Evolutionary conservation across 345 rosid species (phyloP).

Genomic region (Nephelium lappaceum): DNA sequence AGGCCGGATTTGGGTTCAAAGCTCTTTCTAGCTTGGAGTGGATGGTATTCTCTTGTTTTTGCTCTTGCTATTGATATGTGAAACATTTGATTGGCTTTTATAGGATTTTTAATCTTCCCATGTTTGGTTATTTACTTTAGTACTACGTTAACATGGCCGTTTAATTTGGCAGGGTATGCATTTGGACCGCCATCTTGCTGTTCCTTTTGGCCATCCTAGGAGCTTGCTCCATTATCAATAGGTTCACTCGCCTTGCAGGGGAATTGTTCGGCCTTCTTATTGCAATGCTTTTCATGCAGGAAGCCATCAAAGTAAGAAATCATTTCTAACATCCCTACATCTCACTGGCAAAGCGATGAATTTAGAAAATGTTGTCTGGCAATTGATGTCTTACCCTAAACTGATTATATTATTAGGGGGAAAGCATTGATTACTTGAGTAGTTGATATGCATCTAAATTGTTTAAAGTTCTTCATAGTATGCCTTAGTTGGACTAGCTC

Average conservation of each 20-base stretch:
- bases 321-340: constrained; percentile 3
- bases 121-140: not conserved
- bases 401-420: not conserved
- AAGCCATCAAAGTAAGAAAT: constrained; percentile 76
- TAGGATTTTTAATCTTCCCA: constrained; percentile 3
- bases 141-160: not conserved
- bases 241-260: constrained; percentile 93
- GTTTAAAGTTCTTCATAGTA: not conserved
- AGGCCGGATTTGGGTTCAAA: constrained; percentile 74
- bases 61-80: constrained; percentile 10
- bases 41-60: constrained; percentile 58
- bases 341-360: constrained; percentile 2
- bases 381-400: constrained; percentile 7
- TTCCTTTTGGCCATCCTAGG: constrained; percentile 83
- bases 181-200: constrained; percentile 90
- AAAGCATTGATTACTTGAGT: constrained; percentile 9
- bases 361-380: constrained; percentile 9
- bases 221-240: constrained; percentile 90
- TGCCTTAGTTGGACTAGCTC: not conserved
- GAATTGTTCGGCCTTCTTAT: constrained; percentile 93
- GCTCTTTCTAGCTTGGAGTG: constrained; percentile 93
- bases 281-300: constrained; percentile 94
- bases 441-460: not conserved
- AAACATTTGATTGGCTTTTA: not conserved
- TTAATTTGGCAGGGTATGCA: constrained; percentile 69